Evolutionary conservation across 306 rosid genomes (phyloP).

Genomic region (Carpinus viminea): DNA sequence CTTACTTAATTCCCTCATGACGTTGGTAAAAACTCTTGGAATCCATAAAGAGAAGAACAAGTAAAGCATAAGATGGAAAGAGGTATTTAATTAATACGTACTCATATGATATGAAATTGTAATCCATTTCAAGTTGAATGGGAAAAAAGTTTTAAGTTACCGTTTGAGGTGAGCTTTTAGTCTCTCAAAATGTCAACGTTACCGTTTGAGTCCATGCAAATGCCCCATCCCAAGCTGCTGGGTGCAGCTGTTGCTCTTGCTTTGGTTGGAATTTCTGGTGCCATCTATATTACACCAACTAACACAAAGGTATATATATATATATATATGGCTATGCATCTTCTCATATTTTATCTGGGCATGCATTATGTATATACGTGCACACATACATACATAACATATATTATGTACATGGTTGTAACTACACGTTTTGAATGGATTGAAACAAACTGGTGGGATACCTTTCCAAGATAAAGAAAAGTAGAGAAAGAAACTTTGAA

Average conservation of each 20-base stretch:
- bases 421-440: no score
- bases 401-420: no score
- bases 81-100: background rate
- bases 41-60: background rate
- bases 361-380: no score
- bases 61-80: background rate
- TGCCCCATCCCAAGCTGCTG: slow-evolving; percentile 19
- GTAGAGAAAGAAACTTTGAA: no score
- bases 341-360: no score
- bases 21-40: background rate
- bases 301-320: slow-evolving; percentile 8
- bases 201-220: slow-evolving; percentile 30
- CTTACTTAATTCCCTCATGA: background rate
- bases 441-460: no score
- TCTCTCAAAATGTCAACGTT: slow-evolving; percentile 24
- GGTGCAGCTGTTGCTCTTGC: slow-evolving; percentile 37
- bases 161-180: slow-evolving; percentile 27
- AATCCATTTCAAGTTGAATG: background rate
- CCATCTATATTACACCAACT: slow-evolving; percentile 21
- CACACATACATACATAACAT: no score
- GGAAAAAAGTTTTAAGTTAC: slow-evolving; percentile 31
- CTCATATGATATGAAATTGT: background rate
- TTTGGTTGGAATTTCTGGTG: slow-evolving; percentile 34
- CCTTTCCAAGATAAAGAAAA: no score
- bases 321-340: background rate